Base-by-base conservation (phyloP, 805 yeast genomes). In the Spathaspora gorwiae region DNA sequence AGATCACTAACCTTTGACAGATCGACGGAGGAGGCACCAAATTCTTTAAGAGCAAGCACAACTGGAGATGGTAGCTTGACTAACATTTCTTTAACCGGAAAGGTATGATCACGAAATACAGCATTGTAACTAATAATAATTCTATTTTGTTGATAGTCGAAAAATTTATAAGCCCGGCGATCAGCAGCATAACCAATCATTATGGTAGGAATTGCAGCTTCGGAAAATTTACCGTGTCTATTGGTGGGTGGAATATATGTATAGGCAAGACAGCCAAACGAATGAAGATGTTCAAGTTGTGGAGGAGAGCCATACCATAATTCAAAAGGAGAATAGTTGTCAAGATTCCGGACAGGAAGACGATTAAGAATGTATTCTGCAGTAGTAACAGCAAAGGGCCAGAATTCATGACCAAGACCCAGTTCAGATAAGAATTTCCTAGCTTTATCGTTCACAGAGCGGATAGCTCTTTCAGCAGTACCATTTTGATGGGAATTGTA, bases 401-500 rank as follows among this genome's bases (percentile, higher is more conserved):
- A 37, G 26, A 37, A 37, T 24, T 14, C 27, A 12, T 10, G n/a
- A 8, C 32, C 32, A 26, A 37, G 32, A 7, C 40, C 40, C 31
- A 26, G 31, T 9, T 34, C 34, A 7, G 2, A 14, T 5, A 35
- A 26, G 8, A 35, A 12, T 6, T 14, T 11, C n/a, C 39, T 39
- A 24, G 38, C 37, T 14, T 26, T 41, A 14, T 41, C 44, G 19
- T 26, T 35, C 27, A 41, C 27, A n/a, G 39, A n/a, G 7, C 44
- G 19, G 5, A 35, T 27, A 34, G 33, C 34, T 29, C 39, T 33
- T 35, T 41, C 37, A 24, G 39, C 38, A 19, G 38, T 27, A 10
- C 38, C 39, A 41, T 41, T 41, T 26, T 33, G 38, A 27, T 41
- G 37, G n/a, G 26, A 34, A 24, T 26, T 9, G 33, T 26, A 30